Evolutionary conservation across 2,329 filamentous ascomycete genomes (phyloP).

Genomic region (Aureobasidium pullulans): DNA sequence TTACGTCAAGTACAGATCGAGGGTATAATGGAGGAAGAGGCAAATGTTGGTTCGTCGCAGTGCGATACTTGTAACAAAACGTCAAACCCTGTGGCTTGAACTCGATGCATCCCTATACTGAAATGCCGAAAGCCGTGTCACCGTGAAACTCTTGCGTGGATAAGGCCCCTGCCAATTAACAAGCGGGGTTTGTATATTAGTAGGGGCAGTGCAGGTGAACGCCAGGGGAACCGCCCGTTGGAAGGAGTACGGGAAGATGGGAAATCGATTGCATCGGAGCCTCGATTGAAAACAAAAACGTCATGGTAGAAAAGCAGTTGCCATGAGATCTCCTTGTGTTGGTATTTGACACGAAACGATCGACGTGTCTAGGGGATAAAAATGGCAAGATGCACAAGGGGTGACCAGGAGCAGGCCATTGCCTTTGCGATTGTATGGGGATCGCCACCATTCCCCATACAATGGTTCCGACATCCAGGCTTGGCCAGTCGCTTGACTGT

Average conservation of each 20-base stretch:
- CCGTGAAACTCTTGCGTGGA: background rate
- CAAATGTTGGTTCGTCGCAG: background rate
- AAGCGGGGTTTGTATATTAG: background rate
- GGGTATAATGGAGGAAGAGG: background rate
- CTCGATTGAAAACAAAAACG: background rate
- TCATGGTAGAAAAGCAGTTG: background rate
- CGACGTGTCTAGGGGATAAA: constrained; percentile 4
- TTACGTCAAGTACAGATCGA: constrained; percentile 33
- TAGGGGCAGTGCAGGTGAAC: constrained; percentile 7
- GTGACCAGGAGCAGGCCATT: constrained; percentile 8
- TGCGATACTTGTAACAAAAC: constrained; percentile 4
- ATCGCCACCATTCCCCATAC: background rate
- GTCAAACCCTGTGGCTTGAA: constrained; percentile 9
- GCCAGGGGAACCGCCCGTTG: constrained; percentile 7
- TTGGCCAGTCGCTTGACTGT: constrained; percentile 4
- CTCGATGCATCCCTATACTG: background rate
- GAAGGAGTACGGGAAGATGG: background rate
- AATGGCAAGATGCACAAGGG: constrained; percentile 5
- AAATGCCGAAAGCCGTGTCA: background rate
- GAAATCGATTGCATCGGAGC: constrained; percentile 2
- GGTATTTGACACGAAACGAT: constrained; percentile 7
- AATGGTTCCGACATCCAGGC: background rate
- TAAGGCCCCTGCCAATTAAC: background rate
- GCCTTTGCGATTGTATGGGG: constrained; percentile 1
- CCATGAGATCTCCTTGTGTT: background rate